Evolutionary conservation across 2,329 filamentous ascomycete genomes (phyloP), one percentile per base, ranked within the genome.

Genomic region (Alternaria sp.): DNA sequence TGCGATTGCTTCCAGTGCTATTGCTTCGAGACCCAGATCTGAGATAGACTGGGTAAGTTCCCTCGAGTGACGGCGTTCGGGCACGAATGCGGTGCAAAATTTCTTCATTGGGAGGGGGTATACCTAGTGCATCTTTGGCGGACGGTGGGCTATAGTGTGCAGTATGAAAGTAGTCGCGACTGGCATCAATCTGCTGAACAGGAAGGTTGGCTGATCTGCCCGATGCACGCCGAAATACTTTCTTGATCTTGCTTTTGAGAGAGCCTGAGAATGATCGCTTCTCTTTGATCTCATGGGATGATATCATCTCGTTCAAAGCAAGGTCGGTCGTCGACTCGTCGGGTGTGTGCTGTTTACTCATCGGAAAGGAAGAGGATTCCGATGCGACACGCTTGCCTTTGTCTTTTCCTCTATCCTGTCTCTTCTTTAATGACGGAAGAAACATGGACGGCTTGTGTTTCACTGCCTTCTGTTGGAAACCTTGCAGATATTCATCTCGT

Each of bases 211-310:
- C 59, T 2, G 65, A 49, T 42, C 64, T 71, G 20, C 63, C 70
- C 3, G 78, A 79, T 14, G 69, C 66, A 26, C 82, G 76, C 26
- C 81, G 80, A 63, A 91, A 88, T 0, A 89, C 79, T 38, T 77
- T 84, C 73, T 84, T 89, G 60, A 93, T 68, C 59, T 83, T 91
- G 48, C 82, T 84, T 68, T 84, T 90, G 39, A 93, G 69, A 0
- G 84, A 86, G 16, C 81, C 84, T 0, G 90, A 91, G 14, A 88
- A 86, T 32, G 87, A 88, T 24, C 89, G 83, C 11, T 86, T 85
- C 51, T 84, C 88, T 30, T 80, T 71, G 4, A 85, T 83, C 43
- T 83, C 87, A 20, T 78, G 65, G 3, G 56, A 66, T 5, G 70
- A 68, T 44, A 71, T 64, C 42, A 69, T 68, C 2, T 74, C 72